Base-by-base conservation (phyloP, 2,329 filamentous ascomycete genomes). In the Alternaria viburni region DNA sequence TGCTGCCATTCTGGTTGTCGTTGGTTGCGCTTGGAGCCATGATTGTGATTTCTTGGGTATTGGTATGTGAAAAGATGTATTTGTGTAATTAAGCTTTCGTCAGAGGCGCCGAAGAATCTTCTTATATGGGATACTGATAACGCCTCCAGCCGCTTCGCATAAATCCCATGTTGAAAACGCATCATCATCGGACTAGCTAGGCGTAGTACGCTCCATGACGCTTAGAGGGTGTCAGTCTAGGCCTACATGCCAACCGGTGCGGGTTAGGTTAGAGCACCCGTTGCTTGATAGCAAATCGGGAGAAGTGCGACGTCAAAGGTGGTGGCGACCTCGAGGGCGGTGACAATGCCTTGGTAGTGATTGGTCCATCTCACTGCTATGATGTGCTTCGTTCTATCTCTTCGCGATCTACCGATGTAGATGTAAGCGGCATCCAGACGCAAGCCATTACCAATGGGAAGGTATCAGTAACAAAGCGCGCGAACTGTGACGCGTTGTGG, bases 191-290 rank as follows among this genome's bases (percentile, higher is more conserved):
- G 45, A 32, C 43, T 41, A 58, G 36, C 54, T 45, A 51, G 41
- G 55, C 46, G 52, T 50, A 50, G 45, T 11, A 41, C 36, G 47
- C 58, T 63, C 62, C 62, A 72, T 72, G 69, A 72, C 69, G 70
- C 61, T 64, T 68, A 64, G 54, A 66, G 65, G 56, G 21, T 61
- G 52, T 54, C 56, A 55, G 15, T 54, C 52, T 50, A 59, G 47
- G 6, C 58, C 50, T 59, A 61, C 51, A 23, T 19, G 30, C 2
- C 36, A 23, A 54, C 57, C 60, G 60, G 36, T 13, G 23, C 52
- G 36, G 36, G 49, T 62, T 55, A 49, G 61, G 64, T 62, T 65
- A 67, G 63, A 41, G 3, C 32, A 36, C 41, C 56, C 59, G 43
- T 62, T 25, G 54, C 51, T 57, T 56, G 28, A 66, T 47, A 41